Conservation (phyloP, 768 basidiomycete genomes). For the Suillus alpinus region DNA sequence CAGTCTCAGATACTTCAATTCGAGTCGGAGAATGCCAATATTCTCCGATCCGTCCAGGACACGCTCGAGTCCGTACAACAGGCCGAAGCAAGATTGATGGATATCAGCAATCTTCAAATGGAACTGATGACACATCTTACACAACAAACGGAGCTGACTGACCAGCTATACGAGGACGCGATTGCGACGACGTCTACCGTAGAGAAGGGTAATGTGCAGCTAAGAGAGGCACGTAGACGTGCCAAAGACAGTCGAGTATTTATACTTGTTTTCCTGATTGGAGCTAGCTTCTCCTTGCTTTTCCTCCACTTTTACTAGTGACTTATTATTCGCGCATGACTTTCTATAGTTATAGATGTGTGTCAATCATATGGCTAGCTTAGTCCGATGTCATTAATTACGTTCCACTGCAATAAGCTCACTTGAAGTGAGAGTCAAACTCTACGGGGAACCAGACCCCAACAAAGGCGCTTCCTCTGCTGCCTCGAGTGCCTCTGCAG, state of each 20-base stretch:
- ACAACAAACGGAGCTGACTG: constrained; percentile 87
- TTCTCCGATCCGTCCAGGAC: constrained; percentile 81
- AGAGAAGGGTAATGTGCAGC: constrained; percentile 86
- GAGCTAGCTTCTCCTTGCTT: constrained; percentile 85
- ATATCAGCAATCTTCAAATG: constrained; percentile 91
- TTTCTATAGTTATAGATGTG: constrained; percentile 3
- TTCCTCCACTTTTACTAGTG: constrained; percentile 91
- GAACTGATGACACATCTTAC: constrained; percentile 87
- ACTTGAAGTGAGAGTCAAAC: background rate
- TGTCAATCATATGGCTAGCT: background rate
- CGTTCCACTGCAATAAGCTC: background rate
- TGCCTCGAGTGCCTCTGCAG: constrained; percentile 59
- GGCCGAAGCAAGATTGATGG: constrained; percentile 87
- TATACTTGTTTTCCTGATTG: constrained; percentile 87
- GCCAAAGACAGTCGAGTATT: constrained; percentile 87
- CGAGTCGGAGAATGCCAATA: constrained; percentile 85
- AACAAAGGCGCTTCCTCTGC: constrained; percentile 62
- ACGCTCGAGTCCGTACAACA: constrained; percentile 86
- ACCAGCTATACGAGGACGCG: constrained; percentile 93
- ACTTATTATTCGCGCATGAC: constrained; percentile 4
- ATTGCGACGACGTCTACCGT: constrained; percentile 83
- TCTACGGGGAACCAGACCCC: constrained; percentile 7
- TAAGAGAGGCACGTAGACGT: constrained; percentile 84
- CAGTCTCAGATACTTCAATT: constrained; percentile 90
- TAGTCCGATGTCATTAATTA: background rate